Percentiles rank a stretch among this genome's conserved stretches.
Conservation (phyloP, 164 flowering plant species). For the Annona squamosa region DNA sequence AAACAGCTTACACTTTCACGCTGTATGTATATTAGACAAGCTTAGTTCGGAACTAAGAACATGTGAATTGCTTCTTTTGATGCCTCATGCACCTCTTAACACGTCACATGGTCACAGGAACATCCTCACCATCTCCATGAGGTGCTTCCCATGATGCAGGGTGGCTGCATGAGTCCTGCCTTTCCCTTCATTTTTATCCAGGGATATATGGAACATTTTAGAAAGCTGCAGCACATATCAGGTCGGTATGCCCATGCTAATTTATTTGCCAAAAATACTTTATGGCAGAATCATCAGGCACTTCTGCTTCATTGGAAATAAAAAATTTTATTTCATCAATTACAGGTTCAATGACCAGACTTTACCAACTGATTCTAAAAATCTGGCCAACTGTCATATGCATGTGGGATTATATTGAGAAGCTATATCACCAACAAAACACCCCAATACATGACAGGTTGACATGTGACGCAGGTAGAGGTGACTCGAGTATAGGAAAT, state of each 20-base stretch:
- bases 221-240: background rate
- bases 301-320: background rate
- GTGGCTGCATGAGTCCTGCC: no score
- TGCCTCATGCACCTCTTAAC: background rate
- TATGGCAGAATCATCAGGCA: background rate
- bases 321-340: background rate
- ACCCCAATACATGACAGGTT: background rate
- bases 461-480: background rate
- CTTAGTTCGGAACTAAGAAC: background rate
- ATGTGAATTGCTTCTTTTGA: background rate
- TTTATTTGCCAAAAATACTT: background rate
- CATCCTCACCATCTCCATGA: no score
- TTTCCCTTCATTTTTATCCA: no score
- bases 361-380: background rate
- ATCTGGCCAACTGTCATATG: background rate
- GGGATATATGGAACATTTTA: background rate
- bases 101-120: no score
- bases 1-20: constrained; percentile 79
- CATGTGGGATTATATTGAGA: background rate
- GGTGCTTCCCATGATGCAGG: no score
- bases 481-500: background rate
- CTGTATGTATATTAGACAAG: constrained; percentile 20
- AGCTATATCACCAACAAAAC: no score
- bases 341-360: background rate
- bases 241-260: background rate